Percentiles rank a stretch among this genome's conserved stretches.
phyloP scores from a whole-genome alignment of 2,329 filamentous ascomycete genomes.

The Pseudomassariella vexata region DNA sequence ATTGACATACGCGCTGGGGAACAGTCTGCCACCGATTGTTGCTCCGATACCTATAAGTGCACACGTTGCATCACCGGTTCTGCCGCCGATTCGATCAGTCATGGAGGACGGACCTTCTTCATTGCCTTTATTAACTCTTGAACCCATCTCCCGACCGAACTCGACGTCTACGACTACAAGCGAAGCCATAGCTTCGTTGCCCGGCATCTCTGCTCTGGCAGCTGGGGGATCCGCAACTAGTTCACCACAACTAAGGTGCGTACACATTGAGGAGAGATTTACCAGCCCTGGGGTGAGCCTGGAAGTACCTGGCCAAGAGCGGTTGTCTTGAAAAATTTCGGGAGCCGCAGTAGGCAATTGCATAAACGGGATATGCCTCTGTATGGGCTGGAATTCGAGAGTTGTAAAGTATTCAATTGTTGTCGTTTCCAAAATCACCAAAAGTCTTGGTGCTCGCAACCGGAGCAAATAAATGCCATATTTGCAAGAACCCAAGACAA shows the following conservation, averaged over 20 bases:
- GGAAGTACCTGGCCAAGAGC: too few species aligned
- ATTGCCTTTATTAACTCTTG: conserved; percentile 32
- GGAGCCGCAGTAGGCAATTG: too few species aligned
- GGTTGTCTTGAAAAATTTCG: too few species aligned
- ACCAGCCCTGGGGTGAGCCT: too few species aligned
- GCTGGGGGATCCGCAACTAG: conserved; percentile 31
- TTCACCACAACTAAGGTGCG: conserved; percentile 43
- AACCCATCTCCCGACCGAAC: conserved; percentile 43
- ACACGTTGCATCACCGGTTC: conserved; percentile 13
- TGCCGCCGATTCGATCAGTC: conserved; percentile 20
- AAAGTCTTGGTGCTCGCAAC: too few species aligned
- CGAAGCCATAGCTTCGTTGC: conserved; percentile 34
- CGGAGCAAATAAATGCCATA: too few species aligned
- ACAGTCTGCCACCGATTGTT: conserved; percentile 15
- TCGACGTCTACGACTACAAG: conserved; percentile 41
- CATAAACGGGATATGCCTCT: too few species aligned
- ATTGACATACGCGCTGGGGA: conserved; percentile 14
- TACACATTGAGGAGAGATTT: conserved; percentile 9
- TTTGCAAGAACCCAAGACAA: too few species aligned
- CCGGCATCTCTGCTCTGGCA: conserved; percentile 39
- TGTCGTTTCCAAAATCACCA: too few species aligned
- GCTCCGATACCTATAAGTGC: conserved; percentile 14
- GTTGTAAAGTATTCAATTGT: too few species aligned
- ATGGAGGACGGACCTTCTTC: conserved; percentile 43
- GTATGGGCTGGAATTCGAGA: too few species aligned